Evolutionary conservation across 164 flowering plant species (phyloP), one percentile per base, ranked within the genome.

Genomic region (Macadamia tetraphylla): DNA sequence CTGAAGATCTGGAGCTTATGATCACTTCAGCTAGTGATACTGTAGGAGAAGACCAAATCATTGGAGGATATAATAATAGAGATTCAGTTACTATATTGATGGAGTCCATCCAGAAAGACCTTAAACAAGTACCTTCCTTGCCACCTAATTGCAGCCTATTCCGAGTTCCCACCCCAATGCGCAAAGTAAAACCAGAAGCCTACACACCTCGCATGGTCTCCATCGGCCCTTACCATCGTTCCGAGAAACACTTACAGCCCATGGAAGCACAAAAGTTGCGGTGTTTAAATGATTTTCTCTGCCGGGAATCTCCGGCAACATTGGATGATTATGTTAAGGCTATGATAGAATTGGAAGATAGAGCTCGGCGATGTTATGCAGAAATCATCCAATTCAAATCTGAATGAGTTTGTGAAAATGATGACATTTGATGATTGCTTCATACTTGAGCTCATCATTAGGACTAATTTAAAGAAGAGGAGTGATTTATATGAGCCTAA

Each of bases 401-500:
- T 58, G 74, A 63, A 79, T 46, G 81, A 82, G 18, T 84, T 87
- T n/a, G 77, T 80, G 12, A 82, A 83, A 60, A 85, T 87, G 85
- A 65, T 85, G 87, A 74, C 84, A 18, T 76, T 87, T 6, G 88
- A 87, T 65, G 85, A 88, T 11, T 77, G 85, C 65, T 85, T 87
- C 60, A 76, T 85, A 6, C 70, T 85, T 15, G 84, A 82, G 64
- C 76, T 81, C 29, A 74, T 87, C 42, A 73, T 23, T 70, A 13
- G 51, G 6, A 31, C 11, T 12, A 1, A 32, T 30, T 43, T 6
- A 23, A 23, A 23, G 23, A 23, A 23, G 23, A 23, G 23, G 23
- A 23, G 23, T 23, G 23, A 23, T 23, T 23, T 23, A 23, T 23
- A 23, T 23, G 23, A 23, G 23, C 23, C 23, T 23, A 23, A 23